Percentiles rank a stretch among this genome's conserved stretches.
These are phyloP conservation scores for Calonectria pseudoturangicola DNA, from an alignment of 2,329 filamentous ascomycete genomes.

Conservation along the genomic window DNA sequence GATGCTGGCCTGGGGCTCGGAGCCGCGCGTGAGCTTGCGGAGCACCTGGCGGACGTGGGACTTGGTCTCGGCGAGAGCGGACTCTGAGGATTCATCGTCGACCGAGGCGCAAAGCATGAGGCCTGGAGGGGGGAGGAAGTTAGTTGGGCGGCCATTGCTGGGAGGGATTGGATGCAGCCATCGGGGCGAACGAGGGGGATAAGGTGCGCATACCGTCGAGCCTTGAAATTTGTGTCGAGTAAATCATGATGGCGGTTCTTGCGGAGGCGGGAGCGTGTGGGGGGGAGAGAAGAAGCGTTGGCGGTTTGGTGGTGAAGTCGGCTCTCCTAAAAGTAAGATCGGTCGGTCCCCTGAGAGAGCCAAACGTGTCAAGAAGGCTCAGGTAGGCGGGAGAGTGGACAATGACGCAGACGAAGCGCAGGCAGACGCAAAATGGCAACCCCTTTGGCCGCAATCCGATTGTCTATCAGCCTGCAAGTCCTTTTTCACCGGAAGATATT, in stretches of 20 bases:
- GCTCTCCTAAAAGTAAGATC: slow-evolving; percentile 11
- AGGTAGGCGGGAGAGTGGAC: slow-evolving; percentile 18
- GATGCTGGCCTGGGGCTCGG: slow-evolving; percentile 93
- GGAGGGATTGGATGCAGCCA: not conserved
- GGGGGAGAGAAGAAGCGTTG: slow-evolving; percentile 27
- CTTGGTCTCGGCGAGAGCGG: slow-evolving; percentile 90
- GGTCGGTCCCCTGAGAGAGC: slow-evolving; percentile 36
- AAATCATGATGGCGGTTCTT: slow-evolving; percentile 78
- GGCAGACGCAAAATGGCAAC: slow-evolving; percentile 25
- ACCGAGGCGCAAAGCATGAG: slow-evolving; percentile 96
- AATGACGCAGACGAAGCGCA: slow-evolving; percentile 44
- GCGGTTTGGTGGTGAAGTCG: slow-evolving; percentile 36
- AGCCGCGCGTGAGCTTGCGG: slow-evolving; percentile 89
- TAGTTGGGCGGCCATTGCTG: slow-evolving; percentile 34
- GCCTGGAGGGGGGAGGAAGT: slow-evolving; percentile 72
- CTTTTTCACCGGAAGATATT: not conserved
- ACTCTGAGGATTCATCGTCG: slow-evolving; percentile 86
- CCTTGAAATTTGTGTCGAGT: slow-evolving; percentile 94
- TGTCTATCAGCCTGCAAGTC: slow-evolving; percentile 3
- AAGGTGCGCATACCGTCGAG: slow-evolving; percentile 81
- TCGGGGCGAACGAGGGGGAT: too few relatives aligned
- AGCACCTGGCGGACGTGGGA: slow-evolving; percentile 92
- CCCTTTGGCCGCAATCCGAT: slow-evolving; percentile 6
- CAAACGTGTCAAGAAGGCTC: slow-evolving; percentile 53
- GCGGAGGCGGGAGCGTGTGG: slow-evolving; percentile 24